A percentile compares a stretch with the other conserved stretches of the same genome.
These are phyloP conservation scores for Exsudoporus frostii DNA, from an alignment of 768 basidiomycete genomes.

Conservation along the genomic window DNA sequence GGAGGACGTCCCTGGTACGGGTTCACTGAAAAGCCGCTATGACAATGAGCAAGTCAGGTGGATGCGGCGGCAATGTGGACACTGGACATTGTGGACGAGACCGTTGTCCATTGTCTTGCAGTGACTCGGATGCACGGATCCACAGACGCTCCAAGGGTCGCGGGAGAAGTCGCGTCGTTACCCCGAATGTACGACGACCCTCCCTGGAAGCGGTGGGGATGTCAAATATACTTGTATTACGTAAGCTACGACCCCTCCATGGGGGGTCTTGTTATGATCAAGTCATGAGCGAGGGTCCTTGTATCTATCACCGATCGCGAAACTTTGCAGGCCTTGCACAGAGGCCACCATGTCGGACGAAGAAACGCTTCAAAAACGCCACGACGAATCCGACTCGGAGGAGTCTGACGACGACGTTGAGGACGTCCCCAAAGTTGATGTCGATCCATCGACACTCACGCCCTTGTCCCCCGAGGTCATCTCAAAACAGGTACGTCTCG, in stretches of 20 bases:
- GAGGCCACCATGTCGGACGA: conserved; percentile 56
- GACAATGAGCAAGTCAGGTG: background rate
- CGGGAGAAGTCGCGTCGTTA: conserved; percentile 7
- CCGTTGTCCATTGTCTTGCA: background rate
- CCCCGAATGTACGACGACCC: background rate
- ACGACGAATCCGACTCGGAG: conserved; percentile 70
- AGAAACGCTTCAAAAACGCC: conserved; percentile 60
- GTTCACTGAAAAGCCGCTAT: conserved; percentile 23
- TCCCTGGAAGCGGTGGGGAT: background rate
- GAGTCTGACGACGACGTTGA: conserved; percentile 58
- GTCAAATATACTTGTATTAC: conserved; percentile 6
- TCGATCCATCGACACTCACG: conserved; percentile 80
- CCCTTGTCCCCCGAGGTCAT: conserved; percentile 89
- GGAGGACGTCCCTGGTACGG: conserved; percentile 21
- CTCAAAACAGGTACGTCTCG: conserved; percentile 75
- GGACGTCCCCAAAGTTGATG: conserved; percentile 59
- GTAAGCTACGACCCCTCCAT: conserved; percentile 8
- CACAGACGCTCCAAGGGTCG: background rate
- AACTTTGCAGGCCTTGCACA: background rate
- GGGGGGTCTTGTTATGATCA: conserved; percentile 16
- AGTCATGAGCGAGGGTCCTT: too few species aligned
- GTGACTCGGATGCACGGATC: background rate
- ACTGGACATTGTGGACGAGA: background rate
- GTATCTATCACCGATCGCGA: conserved; percentile 17
- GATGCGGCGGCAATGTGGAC: too few species aligned